A percentile compares a stretch with the other conserved stretches of the same genome.
phyloP scores from a whole-genome alignment of 768 basidiomycete species.

The Lactifluus hygrophoroides region DNA sequence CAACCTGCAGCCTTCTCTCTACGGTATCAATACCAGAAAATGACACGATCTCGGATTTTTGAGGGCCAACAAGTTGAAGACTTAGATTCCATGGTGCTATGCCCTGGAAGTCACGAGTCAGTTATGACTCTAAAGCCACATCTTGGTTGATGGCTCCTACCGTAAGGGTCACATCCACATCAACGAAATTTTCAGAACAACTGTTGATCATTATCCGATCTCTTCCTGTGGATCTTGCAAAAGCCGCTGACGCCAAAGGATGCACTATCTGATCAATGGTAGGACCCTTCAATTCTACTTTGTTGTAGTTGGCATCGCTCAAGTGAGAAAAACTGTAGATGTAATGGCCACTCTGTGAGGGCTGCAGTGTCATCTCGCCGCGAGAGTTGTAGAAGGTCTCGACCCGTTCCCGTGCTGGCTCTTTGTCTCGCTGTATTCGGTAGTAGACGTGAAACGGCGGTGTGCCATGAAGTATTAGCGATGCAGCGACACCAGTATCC shows the following conservation, averaged over 20 bases:
- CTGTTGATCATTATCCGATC: slow-evolving; percentile 56
- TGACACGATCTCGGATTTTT: slow-evolving; percentile 49
- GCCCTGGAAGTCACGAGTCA: slow-evolving; percentile 41
- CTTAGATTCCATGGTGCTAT: slow-evolving; percentile 86
- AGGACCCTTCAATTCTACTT: slow-evolving; percentile 62
- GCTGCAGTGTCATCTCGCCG: slow-evolving; percentile 77
- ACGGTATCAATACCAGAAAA: slow-evolving; percentile 48
- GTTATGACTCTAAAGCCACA: not conserved
- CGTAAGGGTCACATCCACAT: slow-evolving; percentile 72
- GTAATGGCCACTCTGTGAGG: slow-evolving; percentile 85
- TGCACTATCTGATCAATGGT: slow-evolving; percentile 85
- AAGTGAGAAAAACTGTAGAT: slow-evolving; percentile 71
- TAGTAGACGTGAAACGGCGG: slow-evolving; percentile 86
- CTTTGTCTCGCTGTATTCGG: slow-evolving; percentile 60
- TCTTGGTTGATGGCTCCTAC: slow-evolving; percentile 36
- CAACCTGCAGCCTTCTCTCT: slow-evolving; percentile 49
- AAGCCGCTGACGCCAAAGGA: slow-evolving; percentile 75
- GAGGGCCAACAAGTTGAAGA: slow-evolving; percentile 70
- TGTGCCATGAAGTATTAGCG: slow-evolving; percentile 77
- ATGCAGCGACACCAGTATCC: slow-evolving; percentile 85
- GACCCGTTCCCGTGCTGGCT: slow-evolving; percentile 47
- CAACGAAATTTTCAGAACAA: slow-evolving; percentile 69
- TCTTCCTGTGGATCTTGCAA: slow-evolving; percentile 37
- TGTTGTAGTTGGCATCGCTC: slow-evolving; percentile 79
- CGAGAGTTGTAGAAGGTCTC: slow-evolving; percentile 60